phyloP scores from a whole-genome alignment of 116 monocot species.

The Zostera marina region DNA sequence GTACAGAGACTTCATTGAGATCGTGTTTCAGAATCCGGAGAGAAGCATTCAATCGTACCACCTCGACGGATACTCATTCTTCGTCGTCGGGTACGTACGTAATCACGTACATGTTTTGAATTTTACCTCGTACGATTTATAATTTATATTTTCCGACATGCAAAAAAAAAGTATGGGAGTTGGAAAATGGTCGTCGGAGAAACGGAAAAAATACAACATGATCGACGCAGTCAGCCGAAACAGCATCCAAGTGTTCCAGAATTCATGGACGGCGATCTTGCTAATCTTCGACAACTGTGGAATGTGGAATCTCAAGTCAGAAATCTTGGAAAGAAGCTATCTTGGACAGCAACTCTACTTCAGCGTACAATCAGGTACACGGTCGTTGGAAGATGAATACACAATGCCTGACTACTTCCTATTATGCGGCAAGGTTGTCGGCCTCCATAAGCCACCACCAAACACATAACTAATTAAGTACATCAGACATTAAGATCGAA shows the following conservation, averaged over 20 bases:
- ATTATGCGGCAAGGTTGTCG: slow-evolving; percentile 29
- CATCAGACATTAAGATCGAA: no score
- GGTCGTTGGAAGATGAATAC: slow-evolving; percentile 65
- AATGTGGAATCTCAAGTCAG: slow-evolving; percentile 69
- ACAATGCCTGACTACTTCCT: slow-evolving; percentile 28
- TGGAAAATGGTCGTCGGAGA: slow-evolving; percentile 36
- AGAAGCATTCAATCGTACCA: slow-evolving; percentile 48
- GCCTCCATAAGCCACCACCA: slow-evolving; percentile 36
- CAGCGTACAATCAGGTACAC: slow-evolving; percentile 43
- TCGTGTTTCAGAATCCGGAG: slow-evolving; percentile 65
- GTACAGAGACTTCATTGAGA: slow-evolving; percentile 55
- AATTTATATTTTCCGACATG: not conserved
- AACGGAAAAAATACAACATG: slow-evolving; percentile 44
- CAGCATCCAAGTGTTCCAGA: slow-evolving; percentile 67
- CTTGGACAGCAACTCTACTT: slow-evolving; percentile 77
- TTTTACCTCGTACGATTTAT: not conserved
- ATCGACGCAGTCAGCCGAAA: slow-evolving; percentile 60
- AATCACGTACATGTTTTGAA: not conserved
- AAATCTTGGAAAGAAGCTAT: slow-evolving; percentile 48
- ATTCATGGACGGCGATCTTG: slow-evolving; percentile 65
- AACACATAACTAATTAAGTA: no score
- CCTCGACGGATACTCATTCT: slow-evolving; percentile 73
- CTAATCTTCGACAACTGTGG: slow-evolving; percentile 65
- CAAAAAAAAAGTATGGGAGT: slow-evolving; percentile 33
- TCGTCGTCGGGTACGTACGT: slow-evolving; percentile 46